Base-by-base conservation (phyloP, 1,284 basidiomycete species). In the Boletus hoseneyae region DNA sequence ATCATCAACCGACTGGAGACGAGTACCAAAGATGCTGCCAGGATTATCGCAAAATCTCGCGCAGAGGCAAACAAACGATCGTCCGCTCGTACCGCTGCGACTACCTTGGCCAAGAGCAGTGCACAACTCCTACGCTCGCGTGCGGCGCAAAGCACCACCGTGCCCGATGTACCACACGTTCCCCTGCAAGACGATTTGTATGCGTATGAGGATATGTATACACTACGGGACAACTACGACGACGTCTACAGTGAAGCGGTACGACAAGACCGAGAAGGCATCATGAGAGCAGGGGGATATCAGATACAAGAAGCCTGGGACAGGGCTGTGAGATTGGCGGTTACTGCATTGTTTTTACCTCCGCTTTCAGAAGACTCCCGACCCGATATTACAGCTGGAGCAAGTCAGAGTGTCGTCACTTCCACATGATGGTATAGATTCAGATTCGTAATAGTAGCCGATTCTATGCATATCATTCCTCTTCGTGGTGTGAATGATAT, bases 261-360 rank as follows among this genome's bases (percentile, higher is more conserved):
- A 6, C 75, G 85, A 58, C 80, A 80, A 59, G 90, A 93, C 60
- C 71, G 78, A 47, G 86, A 91, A 56, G 87, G 87, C 4, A 84
- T 88, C 59, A 88, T 91, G 79, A 74, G 87, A 38, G 91, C 83
- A 9, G 94, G 92, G 15, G 93, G 92, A 2, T 97, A 90, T 65
- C 77, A 77, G 57, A 73, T 93, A 10, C 79, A 85, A 51, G 83
- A 93, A 64, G 90, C 90, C 44, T 96, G 93, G 93, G 86, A 89
- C 60, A 78, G 92, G 58, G 91, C 91, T 19, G 66, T 96, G 41
- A 73, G 87, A 45, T 80, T 70, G 57, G 88, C 90, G 2, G 85
- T 94, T 18, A 86, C 87, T 48, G 87, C 82, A 1, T 67, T 96
- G 48, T 84, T 87, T 57, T 63, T 89, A 25, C 49, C 61, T 34